These are phyloP conservation scores for Scutellaria galericulata DNA, from an alignment of 257 asterid species.

Conservation along the genomic window DNA sequence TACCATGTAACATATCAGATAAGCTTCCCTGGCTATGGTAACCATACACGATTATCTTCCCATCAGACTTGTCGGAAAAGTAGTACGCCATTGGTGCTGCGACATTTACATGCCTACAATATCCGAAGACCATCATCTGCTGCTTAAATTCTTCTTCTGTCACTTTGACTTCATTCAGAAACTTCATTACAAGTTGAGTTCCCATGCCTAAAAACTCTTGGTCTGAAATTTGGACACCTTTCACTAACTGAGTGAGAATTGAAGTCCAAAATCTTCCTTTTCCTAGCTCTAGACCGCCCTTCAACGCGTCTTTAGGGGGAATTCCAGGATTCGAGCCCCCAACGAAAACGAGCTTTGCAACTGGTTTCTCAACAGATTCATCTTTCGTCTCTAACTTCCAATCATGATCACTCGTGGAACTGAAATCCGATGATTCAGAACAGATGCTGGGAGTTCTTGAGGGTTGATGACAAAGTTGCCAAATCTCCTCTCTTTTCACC, in stretches of 20 bases:
- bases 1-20: slow-evolving; percentile 15
- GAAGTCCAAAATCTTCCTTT: background rate
- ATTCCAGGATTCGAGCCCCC: no score
- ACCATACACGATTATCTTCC: background rate
- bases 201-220: background rate
- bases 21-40: background rate
- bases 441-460: background rate
- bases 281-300: background rate
- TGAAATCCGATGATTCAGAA: background rate
- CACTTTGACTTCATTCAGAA: no score
- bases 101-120: no score
- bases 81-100: no score
- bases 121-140: no score
- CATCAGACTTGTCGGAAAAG: background rate
- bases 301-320: no score
- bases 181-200: background rate
- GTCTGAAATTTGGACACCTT: background rate
- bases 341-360: no score
- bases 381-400: no score
- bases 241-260: background rate
- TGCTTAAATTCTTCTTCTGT: no score
- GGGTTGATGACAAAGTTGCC: background rate
- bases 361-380: no score
- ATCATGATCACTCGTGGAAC: background rate
- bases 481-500: background rate